Conservation (phyloP, 1,139 yeast genomes). For the Insectozyma bohioensis region DNA sequence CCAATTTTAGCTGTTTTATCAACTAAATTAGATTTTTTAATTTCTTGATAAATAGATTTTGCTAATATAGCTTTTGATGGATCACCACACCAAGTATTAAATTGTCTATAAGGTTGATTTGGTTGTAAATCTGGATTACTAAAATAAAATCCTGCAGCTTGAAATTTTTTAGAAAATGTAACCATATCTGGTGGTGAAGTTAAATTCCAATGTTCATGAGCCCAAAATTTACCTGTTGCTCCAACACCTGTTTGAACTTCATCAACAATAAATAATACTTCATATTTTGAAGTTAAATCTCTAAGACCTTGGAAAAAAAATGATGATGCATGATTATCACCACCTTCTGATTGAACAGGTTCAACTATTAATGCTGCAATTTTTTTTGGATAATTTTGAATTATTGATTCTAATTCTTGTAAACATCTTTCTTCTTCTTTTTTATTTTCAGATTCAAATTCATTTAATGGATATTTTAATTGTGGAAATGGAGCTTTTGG, state of each 20-base stretch:
- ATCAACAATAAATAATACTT: constrained; percentile 62
- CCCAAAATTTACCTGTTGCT: constrained; percentile 72
- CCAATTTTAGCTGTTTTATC: constrained; percentile 57
- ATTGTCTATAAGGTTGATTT: constrained; percentile 67
- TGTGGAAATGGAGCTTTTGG: constrained; percentile 73
- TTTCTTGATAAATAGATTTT: constrained; percentile 61
- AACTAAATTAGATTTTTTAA: constrained; percentile 51
- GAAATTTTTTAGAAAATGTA: constrained; percentile 75
- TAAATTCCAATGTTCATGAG: constrained; percentile 69
- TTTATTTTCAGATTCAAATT: constrained; percentile 50
- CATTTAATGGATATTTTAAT: constrained; percentile 63
- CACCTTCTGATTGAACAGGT: constrained; percentile 77
- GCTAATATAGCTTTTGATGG: constrained; percentile 69
- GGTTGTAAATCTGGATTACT: constrained; percentile 63
- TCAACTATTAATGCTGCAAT: constrained; percentile 72
- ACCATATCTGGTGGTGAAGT: constrained; percentile 69
- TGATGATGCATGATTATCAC: constrained; percentile 66
- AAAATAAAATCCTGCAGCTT: constrained; percentile 77
- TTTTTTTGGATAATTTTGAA: constrained; percentile 43
- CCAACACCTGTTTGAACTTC: constrained; percentile 80
- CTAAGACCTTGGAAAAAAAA: constrained; percentile 65
- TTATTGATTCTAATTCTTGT: constrained; percentile 51
- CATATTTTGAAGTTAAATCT: constrained; percentile 59
- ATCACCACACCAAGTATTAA: constrained; percentile 86
- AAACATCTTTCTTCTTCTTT: constrained; percentile 64